Evolutionary conservation across 805 yeast genomes (phyloP).

Genomic region (Candida maesae): DNA sequence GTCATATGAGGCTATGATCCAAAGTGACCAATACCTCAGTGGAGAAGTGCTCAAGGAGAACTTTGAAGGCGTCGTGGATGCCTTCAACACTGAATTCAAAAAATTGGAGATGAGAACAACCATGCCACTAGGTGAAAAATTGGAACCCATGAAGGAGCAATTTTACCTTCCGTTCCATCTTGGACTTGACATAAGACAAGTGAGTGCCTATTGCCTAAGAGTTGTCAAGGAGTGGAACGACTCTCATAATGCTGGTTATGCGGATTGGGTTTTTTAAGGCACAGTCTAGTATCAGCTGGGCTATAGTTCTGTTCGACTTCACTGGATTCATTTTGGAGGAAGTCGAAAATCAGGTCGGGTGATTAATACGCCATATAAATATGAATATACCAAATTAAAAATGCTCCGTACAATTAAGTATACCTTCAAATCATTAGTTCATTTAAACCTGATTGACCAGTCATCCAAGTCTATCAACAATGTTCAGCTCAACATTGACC

Average conservation of each 20-base stretch:
- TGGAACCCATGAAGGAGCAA: not conserved
- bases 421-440: too few species aligned
- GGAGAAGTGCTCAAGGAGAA: constrained; percentile 11
- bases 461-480: too few species aligned
- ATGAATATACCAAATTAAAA: too few species aligned
- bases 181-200: not conserved
- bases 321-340: too few species aligned
- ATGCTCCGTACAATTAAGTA: too few species aligned
- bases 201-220: not conserved
- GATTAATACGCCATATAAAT: too few species aligned
- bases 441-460: too few species aligned
- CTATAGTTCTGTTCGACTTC: too few species aligned
- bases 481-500: too few species aligned
- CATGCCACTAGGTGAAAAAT: not conserved
- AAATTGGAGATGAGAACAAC: not conserved
- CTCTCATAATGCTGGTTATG: not conserved
- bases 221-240: not conserved
- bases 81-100: not conserved
- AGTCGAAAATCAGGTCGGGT: too few species aligned
- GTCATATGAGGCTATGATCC: constrained; percentile 6
- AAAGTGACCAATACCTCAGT: constrained; percentile 11
- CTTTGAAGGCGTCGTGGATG: constrained; percentile 12
- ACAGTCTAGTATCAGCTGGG: too few species aligned
- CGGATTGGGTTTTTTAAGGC: not conserved
- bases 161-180: not conserved